Percentiles rank a stretch among this genome's conserved stretches.
phyloP scores from a whole-genome alignment of 371 early-diverging fungal species.

The Smittium culicis region DNA sequence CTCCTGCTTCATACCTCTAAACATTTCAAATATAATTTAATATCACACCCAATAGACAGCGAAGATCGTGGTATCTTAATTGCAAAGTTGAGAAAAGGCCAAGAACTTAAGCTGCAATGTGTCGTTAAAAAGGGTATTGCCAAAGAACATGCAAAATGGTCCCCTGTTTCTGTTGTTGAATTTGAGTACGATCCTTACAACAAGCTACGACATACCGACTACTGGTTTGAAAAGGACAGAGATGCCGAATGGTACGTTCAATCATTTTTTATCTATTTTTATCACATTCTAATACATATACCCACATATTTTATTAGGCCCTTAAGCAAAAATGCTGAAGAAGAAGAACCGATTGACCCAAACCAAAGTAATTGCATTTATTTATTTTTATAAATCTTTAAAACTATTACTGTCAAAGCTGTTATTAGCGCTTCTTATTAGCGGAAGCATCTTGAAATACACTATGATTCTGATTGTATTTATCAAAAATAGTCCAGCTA shows the following conservation, averaged over 20 bases:
- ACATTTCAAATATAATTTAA: constrained; percentile 1
- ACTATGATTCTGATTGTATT: too few relatives aligned
- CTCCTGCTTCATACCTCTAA: too few relatives aligned
- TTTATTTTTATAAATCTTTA: too few relatives aligned
- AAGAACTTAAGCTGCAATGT: constrained; percentile 76
- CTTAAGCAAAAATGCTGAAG: constrained; percentile 52
- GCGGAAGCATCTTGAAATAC: too few relatives aligned
- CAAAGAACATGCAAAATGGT: constrained; percentile 98
- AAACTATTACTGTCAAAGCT: too few relatives aligned
- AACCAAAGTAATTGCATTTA: neutral
- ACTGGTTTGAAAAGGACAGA: constrained; percentile 88
- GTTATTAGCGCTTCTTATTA: too few relatives aligned
- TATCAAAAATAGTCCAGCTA: too few relatives aligned
- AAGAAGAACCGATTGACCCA: constrained; percentile 31
- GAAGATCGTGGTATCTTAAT: constrained; percentile 74
- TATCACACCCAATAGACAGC: neutral
- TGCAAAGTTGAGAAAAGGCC: constrained; percentile 82
- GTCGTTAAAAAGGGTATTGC: constrained; percentile 88
- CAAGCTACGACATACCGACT: constrained; percentile 75
- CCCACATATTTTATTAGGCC: constrained; percentile 27
- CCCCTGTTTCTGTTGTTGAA: constrained; percentile 81
- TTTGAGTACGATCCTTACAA: constrained; percentile 98
- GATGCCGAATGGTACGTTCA: constrained; percentile 61
- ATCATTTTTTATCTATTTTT: neutral
- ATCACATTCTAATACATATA: neutral